Evolutionary conservation across 768 basidiomycete genomes (phyloP).

Genomic region (Rhizopogon vinicolor): DNA sequence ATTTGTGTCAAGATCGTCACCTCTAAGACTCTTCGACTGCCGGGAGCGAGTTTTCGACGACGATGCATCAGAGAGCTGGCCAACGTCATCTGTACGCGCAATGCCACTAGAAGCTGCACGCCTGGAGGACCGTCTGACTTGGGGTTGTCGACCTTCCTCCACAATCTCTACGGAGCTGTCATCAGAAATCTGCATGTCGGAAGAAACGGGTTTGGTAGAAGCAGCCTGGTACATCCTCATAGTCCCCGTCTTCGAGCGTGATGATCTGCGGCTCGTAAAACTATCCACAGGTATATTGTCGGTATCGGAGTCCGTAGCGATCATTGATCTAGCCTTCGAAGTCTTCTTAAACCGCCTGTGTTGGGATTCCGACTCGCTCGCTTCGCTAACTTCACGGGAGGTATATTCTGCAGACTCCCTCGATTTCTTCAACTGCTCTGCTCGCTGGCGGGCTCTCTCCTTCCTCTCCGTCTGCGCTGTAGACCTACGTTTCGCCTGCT

Average conservation of each 20-base stretch:
- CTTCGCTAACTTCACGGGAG: conserved; percentile 3
- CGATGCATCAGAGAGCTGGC: not conserved
- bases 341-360: conserved; percentile 4
- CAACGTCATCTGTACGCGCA: not conserved
- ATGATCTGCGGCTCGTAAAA: conserved; percentile 6
- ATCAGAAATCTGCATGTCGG: not conserved
- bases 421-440: conserved; percentile 7
- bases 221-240: not conserved
- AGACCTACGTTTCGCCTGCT: conserved; percentile 17
- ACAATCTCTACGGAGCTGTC: not conserved
- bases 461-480: conserved; percentile 11
- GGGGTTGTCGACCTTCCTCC: not conserved
- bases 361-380: conserved; percentile 13
- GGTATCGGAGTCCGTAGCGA: conserved; percentile 14
- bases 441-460: conserved; percentile 18
- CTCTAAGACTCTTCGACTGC: not conserved
- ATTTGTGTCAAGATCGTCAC: not conserved
- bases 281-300: conserved; percentile 27
- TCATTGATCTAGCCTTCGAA: not conserved
- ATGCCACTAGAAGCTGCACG: not conserved
- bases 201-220: not conserved
- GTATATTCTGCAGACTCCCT: not conserved
- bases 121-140: not conserved
- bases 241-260: not conserved
- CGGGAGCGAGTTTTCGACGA: not conserved